Evolutionary conservation across 2,329 filamentous ascomycete genomes (phyloP).

Genomic region (Hypoxylon sp.): DNA sequence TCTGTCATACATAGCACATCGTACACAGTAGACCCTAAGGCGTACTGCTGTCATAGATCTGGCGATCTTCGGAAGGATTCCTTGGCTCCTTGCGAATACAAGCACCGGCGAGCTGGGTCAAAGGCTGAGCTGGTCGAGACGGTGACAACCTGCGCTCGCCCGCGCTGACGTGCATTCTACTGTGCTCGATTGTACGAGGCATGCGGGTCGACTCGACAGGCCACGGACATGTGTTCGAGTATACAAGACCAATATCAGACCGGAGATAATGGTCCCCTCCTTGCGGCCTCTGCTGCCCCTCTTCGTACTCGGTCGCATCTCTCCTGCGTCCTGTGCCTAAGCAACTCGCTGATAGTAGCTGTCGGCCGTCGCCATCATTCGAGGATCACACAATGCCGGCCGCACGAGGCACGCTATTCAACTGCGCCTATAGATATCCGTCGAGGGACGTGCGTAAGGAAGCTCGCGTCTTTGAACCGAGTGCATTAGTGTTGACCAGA

Average conservation of each 20-base stretch:
- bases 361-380: not conserved
- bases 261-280: not conserved
- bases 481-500: not conserved
- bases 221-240: not conserved
- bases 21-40: too few species aligned
- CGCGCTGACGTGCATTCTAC: conserved; percentile 26
- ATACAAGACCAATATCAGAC: not conserved
- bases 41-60: not conserved
- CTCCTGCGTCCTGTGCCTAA: not conserved
- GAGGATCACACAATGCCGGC: not conserved
- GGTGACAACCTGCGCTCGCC: conserved; percentile 4
- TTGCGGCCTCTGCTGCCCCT: not conserved
- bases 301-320: not conserved
- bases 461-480: not conserved
- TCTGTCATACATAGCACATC: conserved; percentile 3
- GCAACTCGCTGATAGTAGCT: not conserved
- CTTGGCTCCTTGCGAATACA: not conserved
- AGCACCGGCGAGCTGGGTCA: not conserved
- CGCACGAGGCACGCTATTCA: not conserved
- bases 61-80: conserved; percentile 2
- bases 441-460: not conserved
- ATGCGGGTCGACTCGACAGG: conserved; percentile 17
- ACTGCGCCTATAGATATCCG: too few species aligned
- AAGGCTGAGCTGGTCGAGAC: conserved; percentile 13
- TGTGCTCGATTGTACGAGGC: conserved; percentile 16